Percentiles rank a stretch among this genome's conserved stretches.
phyloP scores from a whole-genome alignment of 306 rosid species.

The Elaeagnus macrophylla region DNA sequence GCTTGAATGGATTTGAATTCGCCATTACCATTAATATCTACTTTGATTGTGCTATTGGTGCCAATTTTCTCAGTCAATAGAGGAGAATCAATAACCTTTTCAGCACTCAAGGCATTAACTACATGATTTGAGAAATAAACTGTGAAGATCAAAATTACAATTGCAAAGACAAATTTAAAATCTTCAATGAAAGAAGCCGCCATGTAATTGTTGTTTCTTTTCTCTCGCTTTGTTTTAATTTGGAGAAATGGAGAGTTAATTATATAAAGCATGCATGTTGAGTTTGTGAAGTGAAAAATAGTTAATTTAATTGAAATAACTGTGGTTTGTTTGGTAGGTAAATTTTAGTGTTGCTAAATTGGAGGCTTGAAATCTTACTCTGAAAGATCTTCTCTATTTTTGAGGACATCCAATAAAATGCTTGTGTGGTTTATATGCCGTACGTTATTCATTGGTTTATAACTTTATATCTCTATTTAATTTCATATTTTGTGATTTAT shows the following conservation, averaged over 20 bases:
- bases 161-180: conserved; percentile 14
- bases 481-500: too few relatives aligned
- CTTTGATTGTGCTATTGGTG: conserved; percentile 61
- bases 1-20: conserved; percentile 64
- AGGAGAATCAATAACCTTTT: conserved; percentile 41
- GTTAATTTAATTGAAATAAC: conserved; percentile 15
- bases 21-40: conserved; percentile 58
- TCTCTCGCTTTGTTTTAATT: neutral
- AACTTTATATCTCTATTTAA: too few relatives aligned
- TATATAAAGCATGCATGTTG: neutral
- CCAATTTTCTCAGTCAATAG: conserved; percentile 44
- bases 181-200: conserved; percentile 13
- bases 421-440: conserved; percentile 19
- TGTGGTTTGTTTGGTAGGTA: conserved; percentile 34
- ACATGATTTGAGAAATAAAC: conserved; percentile 24
- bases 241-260: neutral
- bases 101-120: conserved; percentile 16
- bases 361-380: conserved; percentile 13
- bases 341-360: conserved; percentile 24
- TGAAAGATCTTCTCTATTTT: conserved; percentile 29
- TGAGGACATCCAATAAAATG: conserved; percentile 37
- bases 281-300: conserved; percentile 13
- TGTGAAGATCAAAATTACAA: conserved; percentile 20
- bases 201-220: neutral
- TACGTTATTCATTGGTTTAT: neutral